Evolutionary conservation across 768 basidiomycete genomes (phyloP).

Genomic region (Suillus occidentalis): DNA sequence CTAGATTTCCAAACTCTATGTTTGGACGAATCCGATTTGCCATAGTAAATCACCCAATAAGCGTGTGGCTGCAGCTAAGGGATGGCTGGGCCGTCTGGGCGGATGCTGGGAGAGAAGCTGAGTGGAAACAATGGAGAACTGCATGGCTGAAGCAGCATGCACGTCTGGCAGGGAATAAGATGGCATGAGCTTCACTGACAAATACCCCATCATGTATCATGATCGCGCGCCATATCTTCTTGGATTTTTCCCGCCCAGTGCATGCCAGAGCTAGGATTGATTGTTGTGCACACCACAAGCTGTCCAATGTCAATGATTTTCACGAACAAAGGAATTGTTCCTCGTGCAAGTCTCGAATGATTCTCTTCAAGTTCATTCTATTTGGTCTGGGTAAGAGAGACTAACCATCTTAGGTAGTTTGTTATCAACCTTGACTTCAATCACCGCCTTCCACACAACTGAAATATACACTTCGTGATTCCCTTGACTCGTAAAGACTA

Average conservation of each 20-base stretch:
- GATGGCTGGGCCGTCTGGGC: slow-evolving; percentile 83
- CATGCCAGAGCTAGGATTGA: neutral
- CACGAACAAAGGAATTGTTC: neutral
- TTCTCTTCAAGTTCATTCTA: neutral
- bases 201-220: neutral
- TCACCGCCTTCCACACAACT: neutral
- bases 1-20: slow-evolving; percentile 48
- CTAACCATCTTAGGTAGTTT: neutral
- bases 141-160: slow-evolving; percentile 49
- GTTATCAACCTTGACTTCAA: neutral
- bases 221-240: neutral
- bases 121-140: slow-evolving; percentile 67
- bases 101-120: slow-evolving; percentile 73
- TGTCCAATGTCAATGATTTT: neutral
- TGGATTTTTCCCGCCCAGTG: neutral
- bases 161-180: slow-evolving; percentile 20
- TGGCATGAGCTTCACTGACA: neutral
- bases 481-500: neutral
- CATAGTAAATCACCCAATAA: slow-evolving; percentile 57
- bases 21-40: slow-evolving; percentile 49
- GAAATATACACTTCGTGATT: neutral
- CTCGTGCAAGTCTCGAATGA: neutral
- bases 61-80: slow-evolving; percentile 65
- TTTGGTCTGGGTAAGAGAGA: neutral
- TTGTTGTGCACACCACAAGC: neutral